Evolutionary conservation across 2,329 filamentous ascomycete species (phyloP).

Genomic region (Diaporthe eres): DNA sequence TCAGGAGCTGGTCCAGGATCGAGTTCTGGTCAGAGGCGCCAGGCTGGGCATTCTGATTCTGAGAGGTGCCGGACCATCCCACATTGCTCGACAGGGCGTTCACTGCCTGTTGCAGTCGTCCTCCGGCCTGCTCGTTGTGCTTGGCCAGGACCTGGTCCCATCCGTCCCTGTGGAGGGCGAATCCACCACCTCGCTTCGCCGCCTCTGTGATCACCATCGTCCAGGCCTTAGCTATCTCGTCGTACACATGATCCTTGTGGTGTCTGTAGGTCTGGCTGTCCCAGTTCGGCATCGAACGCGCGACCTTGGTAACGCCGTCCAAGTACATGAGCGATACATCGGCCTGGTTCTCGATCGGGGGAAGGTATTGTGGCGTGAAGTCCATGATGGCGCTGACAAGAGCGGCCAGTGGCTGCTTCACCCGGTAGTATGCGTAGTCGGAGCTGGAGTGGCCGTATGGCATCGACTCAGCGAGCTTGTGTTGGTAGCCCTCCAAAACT

Average conservation of each 20-base stretch:
- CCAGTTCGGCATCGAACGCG: conserved; percentile 93
- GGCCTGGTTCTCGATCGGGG: conserved; percentile 89
- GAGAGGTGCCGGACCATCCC: conserved; percentile 78
- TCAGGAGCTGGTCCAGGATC: conserved; percentile 74
- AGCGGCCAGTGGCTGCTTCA: conserved; percentile 83
- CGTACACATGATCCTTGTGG: conserved; percentile 95
- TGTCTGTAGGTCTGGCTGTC: conserved; percentile 89
- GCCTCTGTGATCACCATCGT: conserved; percentile 91
- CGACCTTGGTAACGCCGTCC: conserved; percentile 89
- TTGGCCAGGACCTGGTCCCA: conserved; percentile 92
- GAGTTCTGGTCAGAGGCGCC: conserved; percentile 63
- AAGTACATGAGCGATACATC: conserved; percentile 88
- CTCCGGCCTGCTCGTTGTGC: conserved; percentile 89
- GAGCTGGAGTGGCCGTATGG: conserved; percentile 88
- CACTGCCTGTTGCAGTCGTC: conserved; percentile 84
- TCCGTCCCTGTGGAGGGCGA: conserved; percentile 87
- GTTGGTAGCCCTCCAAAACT: conserved; percentile 86
- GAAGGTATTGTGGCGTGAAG: conserved; percentile 95
- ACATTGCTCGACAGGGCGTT: conserved; percentile 81
- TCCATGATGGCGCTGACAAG: conserved; percentile 92
- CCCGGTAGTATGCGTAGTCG: conserved; percentile 95
- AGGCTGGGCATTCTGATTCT: conserved; percentile 44
- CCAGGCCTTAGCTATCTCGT: conserved; percentile 96
- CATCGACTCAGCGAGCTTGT: conserved; percentile 82
- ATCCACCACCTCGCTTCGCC: conserved; percentile 90